Evolutionary conservation across 805 yeast genomes (phyloP).

Genomic region (Nakazawaea populi): DNA sequence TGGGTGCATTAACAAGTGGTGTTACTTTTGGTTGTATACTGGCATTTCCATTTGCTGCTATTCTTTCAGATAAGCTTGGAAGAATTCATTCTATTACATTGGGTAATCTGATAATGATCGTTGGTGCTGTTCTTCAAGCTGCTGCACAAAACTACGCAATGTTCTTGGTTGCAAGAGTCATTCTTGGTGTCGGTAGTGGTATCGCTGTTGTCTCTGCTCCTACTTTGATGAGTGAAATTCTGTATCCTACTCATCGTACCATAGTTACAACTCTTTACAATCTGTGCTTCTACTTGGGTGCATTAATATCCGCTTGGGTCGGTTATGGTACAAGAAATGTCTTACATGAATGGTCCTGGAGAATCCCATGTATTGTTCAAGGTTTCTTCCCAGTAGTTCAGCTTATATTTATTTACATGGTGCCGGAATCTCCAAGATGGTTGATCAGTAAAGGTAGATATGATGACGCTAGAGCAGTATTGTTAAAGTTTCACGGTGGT

Average conservation of each 20-base stretch:
- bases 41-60: slow-evolving; percentile 22
- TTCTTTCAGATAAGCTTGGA: slow-evolving; percentile 32
- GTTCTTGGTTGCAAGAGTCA: slow-evolving; percentile 35
- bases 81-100: slow-evolving; percentile 22
- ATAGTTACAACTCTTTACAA: slow-evolving; percentile 36
- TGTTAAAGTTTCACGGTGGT: slow-evolving; percentile 35
- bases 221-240: slow-evolving; percentile 37
- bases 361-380: slow-evolving; percentile 32
- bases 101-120: slow-evolving; percentile 3
- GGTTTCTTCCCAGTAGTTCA: slow-evolving; percentile 28
- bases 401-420: slow-evolving; percentile 22
- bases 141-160: slow-evolving; percentile 18
- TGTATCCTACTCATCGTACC: slow-evolving; percentile 35
- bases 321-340: slow-evolving; percentile 34
- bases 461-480: slow-evolving; percentile 34
- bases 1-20: slow-evolving; percentile 37
- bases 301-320: slow-evolving; percentile 45
- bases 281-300: slow-evolving; percentile 47
- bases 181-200: slow-evolving; percentile 37
- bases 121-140: slow-evolving; percentile 9
- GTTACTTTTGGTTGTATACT: slow-evolving; percentile 33
- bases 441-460: slow-evolving; percentile 30
- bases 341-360: slow-evolving; percentile 3
- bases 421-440: slow-evolving; percentile 48
- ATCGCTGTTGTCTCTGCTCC: slow-evolving; percentile 35